Percentiles rank a stretch among this genome's conserved stretches.
These are phyloP conservation scores for Boeremia exigua DNA, from an alignment of 2,329 filamentous ascomycete genomes.

Conservation along the genomic window DNA sequence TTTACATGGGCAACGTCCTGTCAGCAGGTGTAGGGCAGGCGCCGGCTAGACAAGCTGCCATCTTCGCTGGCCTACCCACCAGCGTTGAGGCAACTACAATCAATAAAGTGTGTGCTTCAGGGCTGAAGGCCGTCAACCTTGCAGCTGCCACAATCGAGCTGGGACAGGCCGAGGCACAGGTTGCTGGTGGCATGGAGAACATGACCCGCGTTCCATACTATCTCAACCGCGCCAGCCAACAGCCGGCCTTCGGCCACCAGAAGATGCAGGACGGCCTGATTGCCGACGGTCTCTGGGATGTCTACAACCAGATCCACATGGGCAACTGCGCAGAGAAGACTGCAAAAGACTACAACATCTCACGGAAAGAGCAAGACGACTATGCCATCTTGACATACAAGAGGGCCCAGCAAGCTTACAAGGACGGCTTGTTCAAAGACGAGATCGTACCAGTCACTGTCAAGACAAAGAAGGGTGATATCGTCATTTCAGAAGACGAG, in stretches of 20 bases:
- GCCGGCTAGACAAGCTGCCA: conserved; percentile 86
- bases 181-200: conserved; percentile 97
- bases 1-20: conserved; percentile 98
- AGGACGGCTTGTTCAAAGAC: conserved; percentile 79
- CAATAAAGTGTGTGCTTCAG: conserved; percentile 98
- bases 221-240: conserved; percentile 77
- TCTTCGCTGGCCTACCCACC: conserved; percentile 85
- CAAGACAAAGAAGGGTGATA: conserved; percentile 79
- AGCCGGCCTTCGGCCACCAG: conserved; percentile 85
- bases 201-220: conserved; percentile 97
- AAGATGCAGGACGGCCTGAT: conserved; percentile 90
- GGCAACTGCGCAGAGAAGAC: conserved; percentile 95
- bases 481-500: conserved; percentile 81
- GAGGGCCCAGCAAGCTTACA: conserved; percentile 89
- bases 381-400: conserved; percentile 91
- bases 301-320: conserved; percentile 98
- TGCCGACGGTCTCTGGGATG: conserved; percentile 94
- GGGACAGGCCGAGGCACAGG: conserved; percentile 82
- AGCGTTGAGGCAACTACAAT: conserved; percentile 87
- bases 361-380: conserved; percentile 84
- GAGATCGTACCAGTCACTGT: conserved; percentile 91
- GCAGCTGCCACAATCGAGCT: conserved; percentile 95
- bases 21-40: conserved; percentile 85
- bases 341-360: conserved; percentile 82
- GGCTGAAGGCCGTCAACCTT: conserved; percentile 87